Percentiles rank a stretch among this genome's conserved stretches.
Evolutionary conservation across 176 grass and related monocot genomes (phyloP).

Genomic region (Pharus latifolius): DNA sequence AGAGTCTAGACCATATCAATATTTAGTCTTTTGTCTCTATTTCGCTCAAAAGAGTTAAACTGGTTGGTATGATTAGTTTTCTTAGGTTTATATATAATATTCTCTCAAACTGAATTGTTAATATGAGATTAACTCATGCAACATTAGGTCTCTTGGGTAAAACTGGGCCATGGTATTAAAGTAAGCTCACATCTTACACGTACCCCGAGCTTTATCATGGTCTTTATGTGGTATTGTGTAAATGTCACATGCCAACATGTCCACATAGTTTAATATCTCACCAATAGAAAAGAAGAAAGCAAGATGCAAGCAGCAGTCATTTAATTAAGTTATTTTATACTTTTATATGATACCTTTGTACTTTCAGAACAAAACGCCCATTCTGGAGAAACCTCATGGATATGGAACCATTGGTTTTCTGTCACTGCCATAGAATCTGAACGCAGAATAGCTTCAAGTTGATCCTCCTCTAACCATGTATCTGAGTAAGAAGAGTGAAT

Average conservation of each 20-base stretch:
- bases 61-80: too few relatives aligned
- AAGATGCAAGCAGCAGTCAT: not conserved
- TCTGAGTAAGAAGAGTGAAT: slow-evolving; percentile 23
- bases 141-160: too few relatives aligned
- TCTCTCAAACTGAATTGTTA: too few relatives aligned
- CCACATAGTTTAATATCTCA: not conserved
- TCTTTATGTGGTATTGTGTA: not conserved
- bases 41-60: too few relatives aligned
- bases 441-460: slow-evolving; percentile 34
- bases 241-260: not conserved
- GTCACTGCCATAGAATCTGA: slow-evolving; percentile 16
- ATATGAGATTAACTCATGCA: too few relatives aligned
- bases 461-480: slow-evolving; percentile 55
- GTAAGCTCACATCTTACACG: too few relatives aligned
- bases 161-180: too few relatives aligned
- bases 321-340: not conserved
- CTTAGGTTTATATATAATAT: too few relatives aligned
- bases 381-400: slow-evolving; percentile 75
- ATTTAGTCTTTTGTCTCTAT: too few relatives aligned
- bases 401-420: slow-evolving; percentile 36
- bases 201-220: too few relatives aligned
- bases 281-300: slow-evolving; percentile 8
- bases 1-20: too few relatives aligned
- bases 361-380: slow-evolving; percentile 68
- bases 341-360: slow-evolving; percentile 59